A percentile compares a stretch with the other conserved stretches of the same genome.
phyloP scores from a whole-genome alignment of 352 stramenopile genomes.

The Phytophthora tentaculata region DNA sequence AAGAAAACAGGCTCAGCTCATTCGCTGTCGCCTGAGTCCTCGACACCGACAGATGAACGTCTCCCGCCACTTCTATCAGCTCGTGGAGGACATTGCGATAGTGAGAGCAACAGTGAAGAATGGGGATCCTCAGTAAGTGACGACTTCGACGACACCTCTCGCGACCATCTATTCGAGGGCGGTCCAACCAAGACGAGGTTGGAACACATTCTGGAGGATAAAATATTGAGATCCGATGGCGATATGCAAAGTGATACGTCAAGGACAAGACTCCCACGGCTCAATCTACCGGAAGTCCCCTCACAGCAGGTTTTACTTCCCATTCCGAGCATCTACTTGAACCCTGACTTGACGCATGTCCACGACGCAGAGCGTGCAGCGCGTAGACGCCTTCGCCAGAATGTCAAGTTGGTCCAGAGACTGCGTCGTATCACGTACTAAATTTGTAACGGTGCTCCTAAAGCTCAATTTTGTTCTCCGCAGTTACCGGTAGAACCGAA shows the following conservation, averaged over 20 bases:
- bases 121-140: constrained; percentile 7
- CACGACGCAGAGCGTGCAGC: constrained; percentile 50
- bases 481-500: too few relatives aligned
- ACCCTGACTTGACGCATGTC: constrained; percentile 47
- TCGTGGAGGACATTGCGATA: constrained; percentile 11
- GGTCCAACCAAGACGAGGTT: constrained; percentile 25
- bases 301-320: constrained; percentile 48
- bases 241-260: constrained; percentile 19
- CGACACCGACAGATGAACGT: constrained; percentile 3
- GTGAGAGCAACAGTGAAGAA: constrained; percentile 20
- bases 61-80: constrained; percentile 21
- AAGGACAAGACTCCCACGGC: constrained; percentile 24
- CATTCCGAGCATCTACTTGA: constrained; percentile 70
- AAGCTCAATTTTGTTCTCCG: too few relatives aligned
- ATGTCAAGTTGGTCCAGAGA: constrained; percentile 45
- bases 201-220: constrained; percentile 28
- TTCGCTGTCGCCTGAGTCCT: constrained; percentile 1
- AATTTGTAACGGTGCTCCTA: too few relatives aligned
- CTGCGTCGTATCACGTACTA: constrained; percentile 59
- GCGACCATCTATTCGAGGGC: constrained; percentile 20
- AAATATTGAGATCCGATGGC: constrained; percentile 15
- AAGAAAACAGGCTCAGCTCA: constrained; percentile 25
- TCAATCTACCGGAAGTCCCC: constrained; percentile 31
- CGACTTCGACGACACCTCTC: constrained; percentile 10
- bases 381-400: constrained; percentile 47